Evolutionary conservation across 306 rosid genomes (phyloP).

Genomic region (Acacia melanoxylon): DNA sequence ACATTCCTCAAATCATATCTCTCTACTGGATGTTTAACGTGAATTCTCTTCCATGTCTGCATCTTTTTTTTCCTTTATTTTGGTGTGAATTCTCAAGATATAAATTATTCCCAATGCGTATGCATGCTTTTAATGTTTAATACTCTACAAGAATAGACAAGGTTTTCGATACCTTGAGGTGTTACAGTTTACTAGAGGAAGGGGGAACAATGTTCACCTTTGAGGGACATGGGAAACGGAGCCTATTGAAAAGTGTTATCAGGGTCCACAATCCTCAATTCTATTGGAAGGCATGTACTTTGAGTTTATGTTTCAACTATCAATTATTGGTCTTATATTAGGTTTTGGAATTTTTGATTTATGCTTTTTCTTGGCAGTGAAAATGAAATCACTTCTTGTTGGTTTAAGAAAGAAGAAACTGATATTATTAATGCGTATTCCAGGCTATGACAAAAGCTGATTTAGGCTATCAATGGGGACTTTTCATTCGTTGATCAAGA

Average conservation of each 20-base stretch:
- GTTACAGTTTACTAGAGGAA: conserved; percentile 72
- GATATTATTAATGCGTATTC: background rate
- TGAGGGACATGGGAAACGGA: conserved; percentile 58
- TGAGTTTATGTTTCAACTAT: background rate
- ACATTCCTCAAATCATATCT: conserved; percentile 62
- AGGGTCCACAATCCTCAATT: conserved; percentile 76
- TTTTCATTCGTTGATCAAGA: conserved; percentile 74
- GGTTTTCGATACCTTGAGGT: conserved; percentile 24
- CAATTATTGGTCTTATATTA: conserved; percentile 1
- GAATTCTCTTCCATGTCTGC: conserved; percentile 39
- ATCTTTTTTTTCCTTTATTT: background rate
- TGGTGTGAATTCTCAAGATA: background rate
- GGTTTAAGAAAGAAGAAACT: background rate
- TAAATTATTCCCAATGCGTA: background rate
- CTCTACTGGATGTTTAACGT: conserved; percentile 73
- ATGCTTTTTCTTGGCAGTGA: conserved; percentile 3
- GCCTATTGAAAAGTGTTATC: conserved; percentile 47
- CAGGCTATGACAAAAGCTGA: conserved; percentile 90
- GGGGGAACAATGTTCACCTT: conserved; percentile 82
- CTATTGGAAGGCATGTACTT: conserved; percentile 81
- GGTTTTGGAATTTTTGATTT: conserved; percentile 7
- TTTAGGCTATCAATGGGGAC: conserved; percentile 81
- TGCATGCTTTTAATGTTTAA: background rate
- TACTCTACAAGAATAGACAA: background rate
- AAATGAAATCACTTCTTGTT: conserved; percentile 10